A percentile compares a stretch with the other conserved stretches of the same genome.
These are phyloP conservation scores for Conticribra guillardii DNA, from an alignment of 108 stramenopile species.

Conservation along the genomic window DNA sequence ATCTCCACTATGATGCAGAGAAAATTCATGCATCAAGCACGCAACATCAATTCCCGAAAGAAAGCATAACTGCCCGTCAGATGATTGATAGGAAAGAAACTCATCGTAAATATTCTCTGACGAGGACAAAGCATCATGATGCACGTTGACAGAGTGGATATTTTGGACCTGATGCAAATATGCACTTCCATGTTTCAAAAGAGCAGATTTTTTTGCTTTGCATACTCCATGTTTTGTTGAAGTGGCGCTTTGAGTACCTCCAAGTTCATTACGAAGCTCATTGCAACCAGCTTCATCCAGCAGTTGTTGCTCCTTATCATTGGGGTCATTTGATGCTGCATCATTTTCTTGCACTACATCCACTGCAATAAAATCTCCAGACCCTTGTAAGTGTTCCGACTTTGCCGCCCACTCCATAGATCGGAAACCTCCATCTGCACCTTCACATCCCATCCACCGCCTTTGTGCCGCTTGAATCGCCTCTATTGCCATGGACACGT, in stretches of 20 bases:
- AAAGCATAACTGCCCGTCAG: conserved; percentile 78
- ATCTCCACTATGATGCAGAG: conserved; percentile 11
- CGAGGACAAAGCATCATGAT: too few relatives aligned
- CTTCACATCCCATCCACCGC: conserved; percentile 28
- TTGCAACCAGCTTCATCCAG: background rate
- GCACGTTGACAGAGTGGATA: too few relatives aligned
- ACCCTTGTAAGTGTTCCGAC: background rate
- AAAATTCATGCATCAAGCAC: conserved; percentile 71
- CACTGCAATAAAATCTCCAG: background rate
- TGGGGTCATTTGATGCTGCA: background rate
- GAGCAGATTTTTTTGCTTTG: conserved; percentile 2
- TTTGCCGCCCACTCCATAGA: conserved; percentile 29
- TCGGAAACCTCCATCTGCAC: conserved; percentile 37
- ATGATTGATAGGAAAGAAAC: conserved; percentile 70
- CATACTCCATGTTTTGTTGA: background rate
- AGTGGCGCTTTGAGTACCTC: too few relatives aligned
- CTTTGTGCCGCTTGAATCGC: conserved; percentile 35
- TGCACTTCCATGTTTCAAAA: conserved; percentile 27
- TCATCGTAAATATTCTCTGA: conserved; percentile 55
- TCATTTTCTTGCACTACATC: background rate
- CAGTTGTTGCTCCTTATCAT: too few relatives aligned
- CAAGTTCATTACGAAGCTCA: background rate
- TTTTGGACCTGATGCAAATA: conserved; percentile 3
- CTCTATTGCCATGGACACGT: conserved; percentile 43
- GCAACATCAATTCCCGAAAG: conserved; percentile 78